These are phyloP conservation scores for Acanthamoeba royreba DNA, from an alignment of 208 protist genomes.

Conservation along the genomic window DNA sequence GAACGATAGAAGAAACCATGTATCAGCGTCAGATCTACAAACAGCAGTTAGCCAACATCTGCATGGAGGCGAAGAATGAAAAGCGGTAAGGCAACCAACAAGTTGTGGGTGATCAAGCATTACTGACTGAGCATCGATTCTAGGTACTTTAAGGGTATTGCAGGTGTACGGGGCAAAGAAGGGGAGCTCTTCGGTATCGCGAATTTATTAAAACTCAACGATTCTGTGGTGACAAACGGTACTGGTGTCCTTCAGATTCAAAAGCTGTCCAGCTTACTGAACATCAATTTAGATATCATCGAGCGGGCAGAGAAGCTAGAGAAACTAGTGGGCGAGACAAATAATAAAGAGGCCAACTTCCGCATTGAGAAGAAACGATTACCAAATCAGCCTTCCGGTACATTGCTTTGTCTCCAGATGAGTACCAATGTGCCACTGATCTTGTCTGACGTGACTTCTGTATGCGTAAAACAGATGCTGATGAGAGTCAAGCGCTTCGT, in stretches of 20 bases:
- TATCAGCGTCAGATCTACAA: slow-evolving; percentile 78
- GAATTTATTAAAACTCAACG: slow-evolving; percentile 49
- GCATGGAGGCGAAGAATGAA: slow-evolving; percentile 36
- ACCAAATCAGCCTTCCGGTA: background rate
- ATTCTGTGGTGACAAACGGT: slow-evolving; percentile 43
- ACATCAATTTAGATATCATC: slow-evolving; percentile 12
- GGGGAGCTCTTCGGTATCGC: slow-evolving; percentile 61
- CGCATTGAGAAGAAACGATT: too few relatives aligned
- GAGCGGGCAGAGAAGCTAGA: slow-evolving; percentile 48
- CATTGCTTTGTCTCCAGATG: too few relatives aligned
- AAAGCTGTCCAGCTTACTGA: too few relatives aligned
- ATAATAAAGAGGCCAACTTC: too few relatives aligned
- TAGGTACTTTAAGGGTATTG: slow-evolving; percentile 60
- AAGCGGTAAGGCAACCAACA: too few relatives aligned
- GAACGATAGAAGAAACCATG: slow-evolving; percentile 90
- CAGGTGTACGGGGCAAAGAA: slow-evolving; percentile 53
- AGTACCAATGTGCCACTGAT: too few relatives aligned
- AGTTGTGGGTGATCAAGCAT: too few relatives aligned
- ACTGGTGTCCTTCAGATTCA: background rate
- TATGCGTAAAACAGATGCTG: too few relatives aligned
- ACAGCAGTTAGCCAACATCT: slow-evolving; percentile 55
- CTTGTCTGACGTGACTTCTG: too few relatives aligned
- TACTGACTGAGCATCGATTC: too few relatives aligned
- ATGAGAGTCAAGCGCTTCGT: background rate
- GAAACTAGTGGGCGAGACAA: background rate